phyloP scores from a whole-genome alignment of 306 rosid species.

The Astragalus glycyphyllos region DNA sequence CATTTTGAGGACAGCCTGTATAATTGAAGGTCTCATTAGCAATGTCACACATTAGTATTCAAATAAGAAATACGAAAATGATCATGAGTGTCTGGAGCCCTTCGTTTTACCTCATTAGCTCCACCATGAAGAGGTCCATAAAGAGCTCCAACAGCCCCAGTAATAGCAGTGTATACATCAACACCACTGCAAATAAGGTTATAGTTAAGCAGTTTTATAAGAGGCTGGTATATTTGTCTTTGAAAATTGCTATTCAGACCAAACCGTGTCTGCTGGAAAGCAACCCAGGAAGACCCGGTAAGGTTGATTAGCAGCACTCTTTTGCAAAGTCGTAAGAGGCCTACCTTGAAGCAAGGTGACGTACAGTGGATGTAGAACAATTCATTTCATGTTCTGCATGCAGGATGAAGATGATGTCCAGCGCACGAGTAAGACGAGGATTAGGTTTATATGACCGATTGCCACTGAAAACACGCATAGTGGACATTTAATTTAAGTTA shows the following conservation, averaged over 20 bases:
- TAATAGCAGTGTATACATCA: conserved; percentile 87
- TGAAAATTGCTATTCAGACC: background rate
- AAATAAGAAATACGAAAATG: background rate
- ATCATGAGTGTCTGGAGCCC: conserved; percentile 6
- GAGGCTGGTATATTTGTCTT: conserved; percentile 20
- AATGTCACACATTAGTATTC: conserved; percentile 3
- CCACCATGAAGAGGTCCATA: conserved; percentile 96
- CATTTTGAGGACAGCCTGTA: conserved; percentile 90
- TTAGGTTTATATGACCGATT: conserved; percentile 82
- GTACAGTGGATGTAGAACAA: conserved; percentile 88
- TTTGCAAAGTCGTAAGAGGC: conserved; percentile 18
- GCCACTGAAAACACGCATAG: conserved; percentile 61
- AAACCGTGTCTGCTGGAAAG: background rate
- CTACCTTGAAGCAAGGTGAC: conserved; percentile 92
- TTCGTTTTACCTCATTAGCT: conserved; percentile 77
- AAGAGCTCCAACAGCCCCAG: conserved; percentile 88
- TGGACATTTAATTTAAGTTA: conserved; percentile 18
- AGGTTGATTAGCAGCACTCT: conserved; percentile 16
- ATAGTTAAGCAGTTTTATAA: conserved; percentile 23
- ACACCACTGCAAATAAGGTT: conserved; percentile 67
- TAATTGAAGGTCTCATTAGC: conserved; percentile 37
- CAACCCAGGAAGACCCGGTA: background rate
- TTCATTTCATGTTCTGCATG: conserved; percentile 98
- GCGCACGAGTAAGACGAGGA: conserved; percentile 77
- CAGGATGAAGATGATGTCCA: conserved; percentile 82